A percentile compares a stretch with the other conserved stretches of the same genome.
These are phyloP conservation scores for Tylopilus felleus DNA, from an alignment of 768 basidiomycete genomes.

Conservation along the genomic window DNA sequence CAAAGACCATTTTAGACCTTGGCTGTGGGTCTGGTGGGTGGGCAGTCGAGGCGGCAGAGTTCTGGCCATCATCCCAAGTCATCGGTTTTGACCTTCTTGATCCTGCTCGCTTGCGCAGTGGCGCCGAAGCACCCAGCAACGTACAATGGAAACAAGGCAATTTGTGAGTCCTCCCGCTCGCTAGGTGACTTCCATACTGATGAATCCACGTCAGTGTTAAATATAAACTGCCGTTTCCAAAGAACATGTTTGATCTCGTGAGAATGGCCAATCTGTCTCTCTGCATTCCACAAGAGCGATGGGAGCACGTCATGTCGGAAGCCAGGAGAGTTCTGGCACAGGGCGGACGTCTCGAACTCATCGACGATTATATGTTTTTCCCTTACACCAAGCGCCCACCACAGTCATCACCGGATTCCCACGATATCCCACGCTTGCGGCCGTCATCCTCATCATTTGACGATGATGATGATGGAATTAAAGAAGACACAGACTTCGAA, in stretches of 20 bases:
- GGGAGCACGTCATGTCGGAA: conserved; percentile 60
- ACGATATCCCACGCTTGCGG: neutral
- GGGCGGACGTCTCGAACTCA: conserved; percentile 66
- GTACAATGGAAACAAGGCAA: conserved; percentile 58
- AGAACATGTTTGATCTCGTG: conserved; percentile 65
- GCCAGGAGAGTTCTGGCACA: conserved; percentile 56
- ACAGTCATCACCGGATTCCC: conserved; percentile 12
- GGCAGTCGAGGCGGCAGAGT: conserved; percentile 56
- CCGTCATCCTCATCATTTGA: conserved; percentile 21
- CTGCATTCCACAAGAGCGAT: conserved; percentile 56
- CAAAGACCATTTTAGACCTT: conserved; percentile 61
- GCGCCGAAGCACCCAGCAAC: conserved; percentile 35
- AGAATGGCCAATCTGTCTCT: conserved; percentile 68
- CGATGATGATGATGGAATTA: conserved; percentile 19
- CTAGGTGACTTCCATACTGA: conserved; percentile 9
- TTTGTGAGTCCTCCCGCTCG: conserved; percentile 48
- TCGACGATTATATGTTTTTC: conserved; percentile 70
- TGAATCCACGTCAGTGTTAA: conserved; percentile 40
- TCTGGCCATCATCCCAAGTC: conserved; percentile 60
- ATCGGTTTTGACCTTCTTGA: conserved; percentile 65
- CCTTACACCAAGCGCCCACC: conserved; percentile 43
- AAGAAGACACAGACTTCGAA: conserved; percentile 21
- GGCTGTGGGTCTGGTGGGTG: conserved; percentile 75
- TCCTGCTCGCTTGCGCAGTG: conserved; percentile 31
- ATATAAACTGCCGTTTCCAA: conserved; percentile 57